phyloP scores from a whole-genome alignment of 352 stramenopile species.

The Hyaloperonospora brassicae region DNA sequence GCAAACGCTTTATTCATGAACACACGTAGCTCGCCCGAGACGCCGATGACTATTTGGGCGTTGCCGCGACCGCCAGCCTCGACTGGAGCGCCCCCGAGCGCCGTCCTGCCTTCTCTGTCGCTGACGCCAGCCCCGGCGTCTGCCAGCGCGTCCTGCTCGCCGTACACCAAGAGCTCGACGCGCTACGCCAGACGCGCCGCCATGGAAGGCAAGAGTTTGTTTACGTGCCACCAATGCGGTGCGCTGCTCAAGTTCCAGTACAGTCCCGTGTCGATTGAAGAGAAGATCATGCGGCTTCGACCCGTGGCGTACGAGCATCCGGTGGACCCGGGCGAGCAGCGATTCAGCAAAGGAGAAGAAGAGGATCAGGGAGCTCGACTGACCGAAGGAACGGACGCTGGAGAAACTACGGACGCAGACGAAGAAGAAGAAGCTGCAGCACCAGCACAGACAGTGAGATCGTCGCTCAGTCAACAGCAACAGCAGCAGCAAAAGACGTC shows the following conservation, averaged over 20 bases:
- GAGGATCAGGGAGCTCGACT: slow-evolving; percentile 23
- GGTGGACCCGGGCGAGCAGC: slow-evolving; percentile 14
- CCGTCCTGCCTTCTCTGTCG: not conserved
- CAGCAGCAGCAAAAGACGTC: slow-evolving; percentile 22
- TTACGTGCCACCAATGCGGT: slow-evolving; percentile 66
- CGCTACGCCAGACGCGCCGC: slow-evolving; percentile 25
- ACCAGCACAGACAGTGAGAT: slow-evolving; percentile 14
- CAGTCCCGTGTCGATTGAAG: slow-evolving; percentile 54
- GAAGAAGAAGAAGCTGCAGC: slow-evolving; percentile 27
- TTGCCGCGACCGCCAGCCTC: slow-evolving; percentile 21
- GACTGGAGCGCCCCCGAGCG: slow-evolving; percentile 1
- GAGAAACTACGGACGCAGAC: slow-evolving; percentile 27
- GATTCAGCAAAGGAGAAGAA: slow-evolving; percentile 17
- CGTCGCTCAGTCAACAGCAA: slow-evolving; percentile 22
- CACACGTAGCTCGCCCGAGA: slow-evolving; percentile 20
- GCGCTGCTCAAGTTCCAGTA: slow-evolving; percentile 64
- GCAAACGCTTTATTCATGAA: slow-evolving; percentile 18
- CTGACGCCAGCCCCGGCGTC: slow-evolving; percentile 19
- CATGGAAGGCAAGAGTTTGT: slow-evolving; percentile 72
- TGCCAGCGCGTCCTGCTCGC: slow-evolving; percentile 20
- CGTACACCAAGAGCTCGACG: slow-evolving; percentile 19
- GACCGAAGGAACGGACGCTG: slow-evolving; percentile 26
- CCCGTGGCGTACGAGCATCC: slow-evolving; percentile 34
- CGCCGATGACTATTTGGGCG: slow-evolving; percentile 23
- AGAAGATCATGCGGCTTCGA: slow-evolving; percentile 50